phyloP scores from a whole-genome alignment of 2,329 filamentous ascomycete genomes.

The Endoconidiophora laricicola region DNA sequence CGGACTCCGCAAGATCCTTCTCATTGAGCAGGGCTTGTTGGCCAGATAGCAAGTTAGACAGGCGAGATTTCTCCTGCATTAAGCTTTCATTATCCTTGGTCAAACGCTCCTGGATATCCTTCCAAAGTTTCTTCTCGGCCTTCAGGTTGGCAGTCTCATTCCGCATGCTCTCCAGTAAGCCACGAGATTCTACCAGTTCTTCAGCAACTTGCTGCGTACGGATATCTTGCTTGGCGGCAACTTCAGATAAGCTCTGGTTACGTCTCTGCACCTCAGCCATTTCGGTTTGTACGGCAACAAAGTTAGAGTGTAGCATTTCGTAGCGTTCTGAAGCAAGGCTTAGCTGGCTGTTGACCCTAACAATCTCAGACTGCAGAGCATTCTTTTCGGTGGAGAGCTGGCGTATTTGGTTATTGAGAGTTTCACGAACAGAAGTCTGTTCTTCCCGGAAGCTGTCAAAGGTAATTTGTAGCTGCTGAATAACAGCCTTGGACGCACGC shows the following conservation, averaged over 20 bases:
- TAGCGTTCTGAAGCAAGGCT: constrained; percentile 69
- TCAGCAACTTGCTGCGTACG: constrained; percentile 83
- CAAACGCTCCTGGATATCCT: constrained; percentile 77
- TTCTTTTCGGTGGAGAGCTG: constrained; percentile 68
- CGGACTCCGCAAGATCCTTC: constrained; percentile 67
- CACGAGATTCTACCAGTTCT: constrained; percentile 74
- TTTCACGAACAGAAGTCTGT: constrained; percentile 61
- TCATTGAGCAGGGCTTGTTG: constrained; percentile 86
- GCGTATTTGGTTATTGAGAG: constrained; percentile 72
- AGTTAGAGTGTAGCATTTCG: constrained; percentile 81
- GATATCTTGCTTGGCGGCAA: constrained; percentile 76
- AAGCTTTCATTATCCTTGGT: constrained; percentile 76
- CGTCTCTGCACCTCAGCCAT: constrained; percentile 78
- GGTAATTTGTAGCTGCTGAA: constrained; percentile 76
- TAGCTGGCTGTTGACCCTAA: constrained; percentile 64
- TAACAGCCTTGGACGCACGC: constrained; percentile 46
- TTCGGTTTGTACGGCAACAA: constrained; percentile 65
- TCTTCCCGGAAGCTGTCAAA: constrained; percentile 85
- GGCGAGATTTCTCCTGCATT: constrained; percentile 65
- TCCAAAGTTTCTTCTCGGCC: constrained; percentile 88
- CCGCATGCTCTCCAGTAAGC: constrained; percentile 68
- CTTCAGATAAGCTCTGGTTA: constrained; percentile 58
- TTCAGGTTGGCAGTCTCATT: constrained; percentile 87
- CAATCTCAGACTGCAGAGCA: constrained; percentile 64
- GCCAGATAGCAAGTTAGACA: constrained; percentile 68